Base-by-base conservation (phyloP, 805 yeast species). In the Lipomyces yamadae region DNA sequence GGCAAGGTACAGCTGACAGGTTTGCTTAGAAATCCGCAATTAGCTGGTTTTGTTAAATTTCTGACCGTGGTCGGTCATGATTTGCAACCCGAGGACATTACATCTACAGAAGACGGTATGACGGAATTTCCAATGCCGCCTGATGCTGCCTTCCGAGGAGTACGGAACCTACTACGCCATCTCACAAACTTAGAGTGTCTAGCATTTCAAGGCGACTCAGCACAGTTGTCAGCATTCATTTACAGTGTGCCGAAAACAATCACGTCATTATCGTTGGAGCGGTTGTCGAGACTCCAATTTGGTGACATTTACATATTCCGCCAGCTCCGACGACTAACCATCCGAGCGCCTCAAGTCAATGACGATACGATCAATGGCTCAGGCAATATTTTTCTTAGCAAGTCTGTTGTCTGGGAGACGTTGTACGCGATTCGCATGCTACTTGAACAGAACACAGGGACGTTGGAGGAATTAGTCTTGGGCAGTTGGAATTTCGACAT, bases 381-480 rank as follows among this genome's bases (percentile, higher is more conserved):
- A 53, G 39, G 39, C 33, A 39, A 52, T 2, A 29, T 59, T 15
- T 30, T 29, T 18, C 52, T 66, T 53, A 67, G 68, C 55, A 68
- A 68, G 39, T 63, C 68, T 7, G 63, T 60, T 2, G 34, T 62
- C 29, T 68, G 71, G 71, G 71, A 68, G 58, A 66, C 63, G 8
- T 48, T 63, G n/a, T 68, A 68, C 35, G 63, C 71, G 2, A 54
- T 68, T 32, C 60, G 71, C 54, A 68, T 68, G 70, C 62, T 68
- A 18, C 58, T 68, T 15, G 71, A 68, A 50, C 71, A 68, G 60
- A 68, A 68, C 34, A 62, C 71, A 1, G 29, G n/a, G 13, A 57
- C 71, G 24, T 37, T 68, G 54, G 67, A 68, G 50, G 67, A 68
- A 34, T 52, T 68, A 10, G 67, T 68, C 30, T 50, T 68, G 33